Conservation (phyloP, 768 basidiomycete genomes). For the Inosperma sp. region DNA sequence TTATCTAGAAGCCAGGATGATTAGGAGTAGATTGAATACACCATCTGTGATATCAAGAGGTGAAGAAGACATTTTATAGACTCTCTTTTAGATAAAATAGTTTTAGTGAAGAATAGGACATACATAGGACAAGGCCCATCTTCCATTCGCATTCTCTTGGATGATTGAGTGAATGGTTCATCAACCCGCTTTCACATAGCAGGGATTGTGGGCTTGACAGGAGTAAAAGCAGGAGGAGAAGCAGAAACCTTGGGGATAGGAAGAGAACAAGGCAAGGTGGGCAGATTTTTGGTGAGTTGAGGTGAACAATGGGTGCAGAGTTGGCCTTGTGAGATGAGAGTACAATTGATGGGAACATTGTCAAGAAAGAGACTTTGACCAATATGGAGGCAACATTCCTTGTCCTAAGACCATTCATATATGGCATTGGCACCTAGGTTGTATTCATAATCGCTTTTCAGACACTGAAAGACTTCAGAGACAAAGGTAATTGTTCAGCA, state of each 20-base stretch:
- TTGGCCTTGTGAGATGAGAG: neutral
- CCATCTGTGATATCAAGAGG: too few species aligned
- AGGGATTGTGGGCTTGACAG: neutral
- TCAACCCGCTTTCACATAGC: too few species aligned
- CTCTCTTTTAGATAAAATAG: too few species aligned
- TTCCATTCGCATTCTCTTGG: too few species aligned
- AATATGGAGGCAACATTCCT: neutral
- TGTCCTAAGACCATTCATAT: neutral
- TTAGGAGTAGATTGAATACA: too few species aligned
- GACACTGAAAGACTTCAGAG: neutral
- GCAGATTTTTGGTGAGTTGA: neutral
- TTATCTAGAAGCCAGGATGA: too few species aligned
- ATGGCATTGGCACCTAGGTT: neutral
- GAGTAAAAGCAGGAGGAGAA: neutral
- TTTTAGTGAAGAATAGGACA: too few species aligned
- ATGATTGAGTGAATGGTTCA: too few species aligned
- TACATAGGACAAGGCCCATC: too few species aligned
- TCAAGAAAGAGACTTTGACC: conserved; percentile 6
- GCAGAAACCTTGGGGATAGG: neutral
- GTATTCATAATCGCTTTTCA: neutral
- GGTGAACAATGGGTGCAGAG: conserved; percentile 1
- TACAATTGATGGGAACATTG: conserved; percentile 7
- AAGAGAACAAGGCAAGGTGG: neutral
- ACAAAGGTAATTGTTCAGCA: conserved; percentile 11
- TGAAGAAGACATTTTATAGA: too few species aligned